phyloP scores from a whole-genome alignment of 257 asterid species.

The Euphrasia confusa region DNA sequence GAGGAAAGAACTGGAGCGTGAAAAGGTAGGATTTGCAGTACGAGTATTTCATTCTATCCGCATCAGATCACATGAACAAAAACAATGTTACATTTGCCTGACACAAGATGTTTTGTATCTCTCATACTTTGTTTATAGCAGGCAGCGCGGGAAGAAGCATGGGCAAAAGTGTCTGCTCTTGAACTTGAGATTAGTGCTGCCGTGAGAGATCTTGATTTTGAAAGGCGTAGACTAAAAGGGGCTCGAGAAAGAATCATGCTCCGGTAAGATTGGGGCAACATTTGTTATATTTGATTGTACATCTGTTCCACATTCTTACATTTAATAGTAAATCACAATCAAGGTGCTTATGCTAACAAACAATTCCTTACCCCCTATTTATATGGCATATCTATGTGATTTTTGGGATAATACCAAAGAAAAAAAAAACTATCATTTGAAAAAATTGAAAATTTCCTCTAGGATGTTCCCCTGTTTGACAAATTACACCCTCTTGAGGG shows the following conservation, averaged over 20 bases:
- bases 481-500: too few relatives aligned
- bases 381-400: background rate
- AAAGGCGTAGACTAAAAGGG: slow-evolving; percentile 82
- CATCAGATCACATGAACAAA: slow-evolving; percentile 5
- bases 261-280: slow-evolving; percentile 49
- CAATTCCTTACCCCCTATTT: background rate
- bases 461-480: too few relatives aligned
- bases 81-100: background rate
- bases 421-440: background rate
- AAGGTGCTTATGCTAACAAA: background rate
- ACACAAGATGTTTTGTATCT: slow-evolving; percentile 18
- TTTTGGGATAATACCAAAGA: too few relatives aligned
- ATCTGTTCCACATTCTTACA: too few relatives aligned
- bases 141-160: slow-evolving; percentile 99
- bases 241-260: slow-evolving; percentile 99
- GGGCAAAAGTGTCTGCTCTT: slow-evolving; percentile 97
- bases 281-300: slow-evolving; percentile 8
- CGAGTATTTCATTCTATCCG: slow-evolving; percentile 8
- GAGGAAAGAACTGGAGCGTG: slow-evolving; percentile 81
- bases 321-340: too few relatives aligned
- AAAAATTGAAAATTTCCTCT: too few relatives aligned
- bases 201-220: slow-evolving; percentile 87
- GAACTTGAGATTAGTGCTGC: slow-evolving; percentile 96
- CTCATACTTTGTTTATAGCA: slow-evolving; percentile 69
- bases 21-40: slow-evolving; percentile 74